Conservation (phyloP, 148 eudicot species). For the Rhododendron mucronatum region DNA sequence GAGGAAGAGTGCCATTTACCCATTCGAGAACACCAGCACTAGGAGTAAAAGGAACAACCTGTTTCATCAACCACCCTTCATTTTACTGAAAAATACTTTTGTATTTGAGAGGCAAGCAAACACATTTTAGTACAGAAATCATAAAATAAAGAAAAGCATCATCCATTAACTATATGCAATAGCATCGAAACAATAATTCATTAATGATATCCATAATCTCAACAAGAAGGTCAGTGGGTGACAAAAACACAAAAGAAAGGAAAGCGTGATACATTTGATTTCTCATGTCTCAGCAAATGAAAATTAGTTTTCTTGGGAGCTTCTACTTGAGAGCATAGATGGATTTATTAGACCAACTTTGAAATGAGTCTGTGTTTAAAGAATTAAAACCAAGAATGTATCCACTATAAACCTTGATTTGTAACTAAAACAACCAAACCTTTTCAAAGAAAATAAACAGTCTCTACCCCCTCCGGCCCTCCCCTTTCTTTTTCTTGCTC, state of each 20-base stretch:
- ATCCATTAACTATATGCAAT: not conserved
- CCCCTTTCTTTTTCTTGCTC: not conserved
- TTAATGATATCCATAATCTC: not conserved
- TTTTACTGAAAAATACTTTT: not conserved
- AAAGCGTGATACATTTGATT: not conserved
- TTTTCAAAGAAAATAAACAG: not conserved
- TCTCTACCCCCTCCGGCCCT: not conserved
- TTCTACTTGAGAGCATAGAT: not conserved
- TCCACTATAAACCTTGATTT: not conserved
- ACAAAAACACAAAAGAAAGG: not conserved
- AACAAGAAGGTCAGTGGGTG: not conserved
- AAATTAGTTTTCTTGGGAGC: not conserved
- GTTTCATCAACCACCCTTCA: constrained; percentile 5
- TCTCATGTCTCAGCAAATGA: not conserved
- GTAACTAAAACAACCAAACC: not conserved
- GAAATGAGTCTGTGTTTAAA: not conserved
- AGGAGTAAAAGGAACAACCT: constrained; percentile 99
- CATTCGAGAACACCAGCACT: constrained; percentile 99
- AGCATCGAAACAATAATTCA: not conserved
- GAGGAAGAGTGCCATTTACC: constrained; percentile 95
- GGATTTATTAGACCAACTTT: not conserved
- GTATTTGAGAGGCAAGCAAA: not conserved
- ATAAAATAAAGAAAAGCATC: not conserved
- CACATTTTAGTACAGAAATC: not conserved
- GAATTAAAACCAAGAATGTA: not conserved